phyloP scores from a whole-genome alignment of 345 rosid species.

The Brassica cretica region DNA sequence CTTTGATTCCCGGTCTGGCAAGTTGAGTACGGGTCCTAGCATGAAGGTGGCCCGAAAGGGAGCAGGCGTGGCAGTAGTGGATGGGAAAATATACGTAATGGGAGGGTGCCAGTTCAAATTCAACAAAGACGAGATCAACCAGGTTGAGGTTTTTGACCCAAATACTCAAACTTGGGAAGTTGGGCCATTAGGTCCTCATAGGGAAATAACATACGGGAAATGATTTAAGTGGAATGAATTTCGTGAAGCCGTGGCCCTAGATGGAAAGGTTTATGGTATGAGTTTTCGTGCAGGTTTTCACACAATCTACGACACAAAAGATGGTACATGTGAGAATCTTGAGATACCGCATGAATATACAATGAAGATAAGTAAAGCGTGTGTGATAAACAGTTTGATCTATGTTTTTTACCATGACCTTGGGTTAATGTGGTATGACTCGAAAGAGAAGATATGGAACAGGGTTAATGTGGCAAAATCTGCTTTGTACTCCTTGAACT shows the following conservation, averaged over 20 bases:
- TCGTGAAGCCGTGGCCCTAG: background rate
- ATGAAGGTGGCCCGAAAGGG: background rate
- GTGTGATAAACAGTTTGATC: background rate
- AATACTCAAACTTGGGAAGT: background rate
- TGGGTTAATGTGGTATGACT: background rate
- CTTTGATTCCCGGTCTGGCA: background rate
- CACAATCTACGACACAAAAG: background rate
- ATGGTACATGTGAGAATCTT: background rate
- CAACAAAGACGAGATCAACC: background rate
- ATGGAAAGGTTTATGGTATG: background rate
- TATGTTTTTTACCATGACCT: background rate
- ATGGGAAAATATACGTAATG: background rate
- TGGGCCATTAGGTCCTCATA: background rate
- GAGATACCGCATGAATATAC: background rate
- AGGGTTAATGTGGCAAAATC: background rate
- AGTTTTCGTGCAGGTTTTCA: background rate
- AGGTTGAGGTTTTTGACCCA: background rate
- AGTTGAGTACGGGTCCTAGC: background rate
- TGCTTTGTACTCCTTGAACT: too few relatives aligned
- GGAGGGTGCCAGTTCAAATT: background rate
- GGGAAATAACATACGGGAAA: background rate
- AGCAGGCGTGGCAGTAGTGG: background rate
- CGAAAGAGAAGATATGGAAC: background rate
- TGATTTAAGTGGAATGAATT: background rate
- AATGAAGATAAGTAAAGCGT: background rate